Evolutionary conservation across 176 grass and related monocot species (phyloP), one percentile per base, ranked within the genome.

Genomic region (Dactylis glomerata): DNA sequence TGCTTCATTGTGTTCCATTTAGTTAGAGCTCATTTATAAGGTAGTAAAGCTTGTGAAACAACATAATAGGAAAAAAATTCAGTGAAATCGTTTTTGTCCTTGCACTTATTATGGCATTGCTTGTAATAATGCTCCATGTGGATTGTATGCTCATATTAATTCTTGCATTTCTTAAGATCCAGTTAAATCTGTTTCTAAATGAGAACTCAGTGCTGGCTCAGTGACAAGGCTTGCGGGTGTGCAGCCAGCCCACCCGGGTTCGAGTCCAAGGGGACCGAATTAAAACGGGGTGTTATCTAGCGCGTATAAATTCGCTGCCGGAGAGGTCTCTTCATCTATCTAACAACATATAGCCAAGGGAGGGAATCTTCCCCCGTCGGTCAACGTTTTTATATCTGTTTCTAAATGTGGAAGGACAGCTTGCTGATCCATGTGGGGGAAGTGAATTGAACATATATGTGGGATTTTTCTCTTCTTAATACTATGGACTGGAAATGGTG

Each of bases 111-210:
- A 38, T 72, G 34, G 32, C 28, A 40, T 61, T 62, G 33, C 45
- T 68, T 69, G 80, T 3, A 88, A 55, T 81, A 14, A 36, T 76
- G 15, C 30, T 32, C 52, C 63, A 58, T 52, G 67, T 31, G 0
- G 76, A 76, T 61, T 36, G 41, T 47, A 63, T 33, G 13, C 14
- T 58, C 58, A 36, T 81, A 75, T 67, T 27, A 57, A 77, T 76
- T 41, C 11, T 40, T 40, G 37, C 34, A 82, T 34, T 38, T 69
- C 49, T 82, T 76, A 77, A n/a, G n/a, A n/a, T n/a, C n/a, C n/a
- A n/a, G n/a, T n/a, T 72, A 24, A 52, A 65, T 68, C 23, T 24
- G 51, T 54, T 52, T 63, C 28, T 65, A 83, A 52, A 83, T 73
- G 56, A n/a, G n/a, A n/a, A n/a, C n/a, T n/a, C n/a, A n/a, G n/a